Evolutionary conservation across 2,329 filamentous ascomycete genomes (phyloP), one percentile per base, ranked within the genome.

Genomic region (Emergomyces orientalis): DNA sequence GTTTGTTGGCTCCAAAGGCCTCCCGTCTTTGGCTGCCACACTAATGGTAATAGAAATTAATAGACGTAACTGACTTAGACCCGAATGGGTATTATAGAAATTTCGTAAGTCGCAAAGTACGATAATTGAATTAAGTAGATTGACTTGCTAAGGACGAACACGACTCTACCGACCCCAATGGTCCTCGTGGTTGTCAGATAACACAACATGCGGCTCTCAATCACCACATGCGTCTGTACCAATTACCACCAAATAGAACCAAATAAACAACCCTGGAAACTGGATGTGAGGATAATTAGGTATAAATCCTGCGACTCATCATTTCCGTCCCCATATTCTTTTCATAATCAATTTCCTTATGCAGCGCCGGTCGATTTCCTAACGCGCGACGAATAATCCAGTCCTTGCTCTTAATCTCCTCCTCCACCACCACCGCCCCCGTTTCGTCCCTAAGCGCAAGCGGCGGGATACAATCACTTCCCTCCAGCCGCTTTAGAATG

Each of bases 331-430:
- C 74, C 3, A 67, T 66, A 58, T 67, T 69, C 57, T 72, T 73
- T 43, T 74, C 71, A 67, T 64, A 72, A 63, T 73, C 71, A 62
- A 75, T 67, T 19, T 70, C 65, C 60, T 66, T 63, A 45, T 67
- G 65, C 41, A 73, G 61, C 51, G 70, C 67, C 13, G 69, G 68
- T 19, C 76, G 70, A 51, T 71, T 66, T 14, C 74, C 75, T 54
- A 78, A 67, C 8, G 72, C 76, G 49, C 74, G 70, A 58, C 75
- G 68, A 64, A 77, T 73, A 63, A 77, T 74, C 77, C 77, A 79
- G 59, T 78, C 72, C 67, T 73, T 77, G 64, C 75, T 77, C 43
- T 69, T 75, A 8, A 77, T 69, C 11, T 71, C 71, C 59, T 77
- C 73, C 58, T 76, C 75, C 6, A 30, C 47, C 25, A 51, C 47